A percentile compares a stretch with the other conserved stretches of the same genome.
Conservation (phyloP, 805 yeast genomes). For the Myxozyma sirexii region DNA sequence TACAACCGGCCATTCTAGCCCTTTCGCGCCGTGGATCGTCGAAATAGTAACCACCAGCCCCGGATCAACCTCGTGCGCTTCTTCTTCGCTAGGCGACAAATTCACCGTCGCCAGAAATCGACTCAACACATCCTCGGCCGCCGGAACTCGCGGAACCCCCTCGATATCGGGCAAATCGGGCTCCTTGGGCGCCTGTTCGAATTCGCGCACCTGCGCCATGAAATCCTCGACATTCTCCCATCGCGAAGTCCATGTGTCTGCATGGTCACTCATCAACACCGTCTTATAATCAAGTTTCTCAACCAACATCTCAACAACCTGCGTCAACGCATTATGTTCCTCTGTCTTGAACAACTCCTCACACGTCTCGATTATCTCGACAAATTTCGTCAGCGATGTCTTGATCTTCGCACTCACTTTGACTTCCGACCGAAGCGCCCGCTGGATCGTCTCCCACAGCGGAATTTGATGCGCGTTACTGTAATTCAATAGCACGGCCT, state of each 20-base stretch:
- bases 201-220: slow-evolving; percentile 10
- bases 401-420: slow-evolving; percentile 6
- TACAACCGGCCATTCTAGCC: slow-evolving; percentile 94
- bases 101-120: slow-evolving; percentile 27
- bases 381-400: slow-evolving; percentile 9
- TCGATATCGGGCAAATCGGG: slow-evolving; percentile 21
- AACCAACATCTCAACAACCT: slow-evolving; percentile 12
- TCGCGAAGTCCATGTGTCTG: slow-evolving; percentile 25
- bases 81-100: slow-evolving; percentile 23
- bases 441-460: slow-evolving; percentile 24
- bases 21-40: slow-evolving; percentile 91
- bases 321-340: slow-evolving; percentile 6
- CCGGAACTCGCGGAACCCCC: not conserved
- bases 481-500: slow-evolving; percentile 42
- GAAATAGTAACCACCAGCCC: slow-evolving; percentile 54
- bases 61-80: slow-evolving; percentile 18
- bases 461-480: slow-evolving; percentile 20
- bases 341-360: slow-evolving; percentile 2
- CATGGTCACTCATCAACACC: slow-evolving; percentile 14
- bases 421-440: slow-evolving; percentile 20
- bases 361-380: slow-evolving; percentile 17
- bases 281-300: slow-evolving; percentile 19
- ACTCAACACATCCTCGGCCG: slow-evolving; percentile 10
- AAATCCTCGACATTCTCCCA: slow-evolving; percentile 35
- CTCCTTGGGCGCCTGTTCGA: slow-evolving; percentile 4